phyloP scores from a whole-genome alignment of 192 early-diverging fungal genomes.

The Podila verticillata region DNA sequence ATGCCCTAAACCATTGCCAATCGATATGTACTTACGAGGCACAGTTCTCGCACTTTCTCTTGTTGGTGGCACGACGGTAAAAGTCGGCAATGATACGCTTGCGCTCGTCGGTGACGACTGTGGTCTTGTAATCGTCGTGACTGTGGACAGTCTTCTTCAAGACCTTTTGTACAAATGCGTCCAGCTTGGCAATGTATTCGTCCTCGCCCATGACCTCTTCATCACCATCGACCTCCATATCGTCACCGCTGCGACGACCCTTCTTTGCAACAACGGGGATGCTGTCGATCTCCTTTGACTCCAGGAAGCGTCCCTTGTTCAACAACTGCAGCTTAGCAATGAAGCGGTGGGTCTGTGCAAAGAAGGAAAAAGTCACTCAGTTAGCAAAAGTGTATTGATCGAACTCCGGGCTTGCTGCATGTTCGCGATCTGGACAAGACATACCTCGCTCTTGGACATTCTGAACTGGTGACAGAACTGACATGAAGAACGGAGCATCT shows the following conservation, averaged over 20 bases:
- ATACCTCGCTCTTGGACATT: slow-evolving; percentile 65
- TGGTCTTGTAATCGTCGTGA: slow-evolving; percentile 58
- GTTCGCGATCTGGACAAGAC: not conserved
- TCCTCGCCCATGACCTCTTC: slow-evolving; percentile 53
- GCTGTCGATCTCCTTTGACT: slow-evolving; percentile 85
- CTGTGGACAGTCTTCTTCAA: slow-evolving; percentile 23
- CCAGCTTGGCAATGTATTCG: slow-evolving; percentile 62
- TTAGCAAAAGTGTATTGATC: not conserved
- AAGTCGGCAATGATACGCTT: slow-evolving; percentile 62
- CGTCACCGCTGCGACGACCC: slow-evolving; percentile 47
- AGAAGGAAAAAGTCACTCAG: not conserved
- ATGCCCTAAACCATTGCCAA: not conserved
- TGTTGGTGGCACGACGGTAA: slow-evolving; percentile 50
- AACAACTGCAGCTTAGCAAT: slow-evolving; percentile 85
- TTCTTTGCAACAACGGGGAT: slow-evolving; percentile 57
- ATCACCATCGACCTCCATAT: slow-evolving; percentile 62
- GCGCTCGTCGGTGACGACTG: slow-evolving; percentile 62
- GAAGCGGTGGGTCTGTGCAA: slow-evolving; percentile 62
- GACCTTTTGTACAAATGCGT: slow-evolving; percentile 23
- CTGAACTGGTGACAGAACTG: slow-evolving; percentile 91
- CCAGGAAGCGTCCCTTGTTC: slow-evolving; percentile 85
- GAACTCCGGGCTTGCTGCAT: not conserved
- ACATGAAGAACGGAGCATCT: slow-evolving; percentile 86
- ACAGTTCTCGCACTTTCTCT: slow-evolving; percentile 74
- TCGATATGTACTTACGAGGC: slow-evolving; percentile 41